Conservation (phyloP, 1,284 basidiomycete genomes). For the Ustilago curta region DNA sequence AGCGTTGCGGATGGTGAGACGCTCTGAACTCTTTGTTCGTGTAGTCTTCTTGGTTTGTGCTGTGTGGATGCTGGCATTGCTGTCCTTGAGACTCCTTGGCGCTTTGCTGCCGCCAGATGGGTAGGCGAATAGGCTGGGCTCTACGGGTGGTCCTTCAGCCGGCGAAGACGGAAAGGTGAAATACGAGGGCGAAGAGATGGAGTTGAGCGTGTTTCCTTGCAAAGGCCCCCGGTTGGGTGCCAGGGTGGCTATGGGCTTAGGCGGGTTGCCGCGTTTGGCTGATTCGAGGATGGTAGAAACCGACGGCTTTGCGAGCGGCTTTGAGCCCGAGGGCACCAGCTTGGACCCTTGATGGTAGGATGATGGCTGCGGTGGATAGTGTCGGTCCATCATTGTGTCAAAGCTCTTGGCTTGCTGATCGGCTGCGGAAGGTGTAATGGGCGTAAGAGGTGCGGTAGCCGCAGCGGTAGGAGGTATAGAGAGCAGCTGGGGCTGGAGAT, state of each 20-base stretch:
- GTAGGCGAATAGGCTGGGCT: constrained; percentile 49
- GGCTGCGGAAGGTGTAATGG: neutral
- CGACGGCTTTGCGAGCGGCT: constrained; percentile 19
- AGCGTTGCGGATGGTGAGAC: constrained; percentile 43
- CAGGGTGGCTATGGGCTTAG: constrained; percentile 7
- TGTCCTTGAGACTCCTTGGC: constrained; percentile 36
- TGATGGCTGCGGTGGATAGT: constrained; percentile 24
- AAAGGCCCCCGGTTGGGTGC: constrained; percentile 9
- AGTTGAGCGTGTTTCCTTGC: constrained; percentile 30
- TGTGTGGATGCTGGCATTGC: constrained; percentile 31
- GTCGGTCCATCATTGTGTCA: constrained; percentile 28
- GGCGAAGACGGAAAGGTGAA: constrained; percentile 16
- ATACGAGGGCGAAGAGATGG: constrained; percentile 8
- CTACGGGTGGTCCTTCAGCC: constrained; percentile 32
- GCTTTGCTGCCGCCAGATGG: constrained; percentile 4
- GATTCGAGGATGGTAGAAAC: constrained; percentile 49
- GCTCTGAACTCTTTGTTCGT: constrained; percentile 29
- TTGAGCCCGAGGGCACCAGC: constrained; percentile 14
- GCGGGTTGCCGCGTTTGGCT: constrained; percentile 22
- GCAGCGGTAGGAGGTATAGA: neutral
- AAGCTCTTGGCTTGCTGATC: neutral
- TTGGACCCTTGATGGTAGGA: constrained; percentile 4
- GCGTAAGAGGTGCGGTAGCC: neutral
- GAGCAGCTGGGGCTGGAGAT: neutral
- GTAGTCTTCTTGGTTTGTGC: constrained; percentile 22